phyloP scores from a whole-genome alignment of 768 basidiomycete species.

The Hericium erinaceus region DNA sequence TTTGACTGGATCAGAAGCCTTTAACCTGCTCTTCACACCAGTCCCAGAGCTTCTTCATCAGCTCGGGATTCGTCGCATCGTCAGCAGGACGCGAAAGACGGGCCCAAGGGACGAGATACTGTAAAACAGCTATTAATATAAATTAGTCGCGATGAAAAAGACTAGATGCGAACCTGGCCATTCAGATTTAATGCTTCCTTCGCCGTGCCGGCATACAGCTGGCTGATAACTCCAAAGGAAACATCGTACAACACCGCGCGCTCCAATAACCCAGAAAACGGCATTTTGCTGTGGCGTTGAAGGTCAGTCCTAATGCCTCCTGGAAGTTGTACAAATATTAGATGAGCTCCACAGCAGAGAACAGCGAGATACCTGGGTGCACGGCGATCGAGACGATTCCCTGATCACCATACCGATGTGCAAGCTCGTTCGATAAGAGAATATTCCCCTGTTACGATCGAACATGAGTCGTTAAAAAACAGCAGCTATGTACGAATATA shows the following conservation, averaged over 20 bases:
- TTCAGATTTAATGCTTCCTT: conserved; percentile 17
- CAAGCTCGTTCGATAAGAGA: conserved; percentile 34
- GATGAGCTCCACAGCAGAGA: too few relatives aligned
- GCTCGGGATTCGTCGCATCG: conserved; percentile 3
- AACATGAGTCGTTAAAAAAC: too few relatives aligned
- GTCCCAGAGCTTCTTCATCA: conserved; percentile 12
- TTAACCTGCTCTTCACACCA: conserved; percentile 17
- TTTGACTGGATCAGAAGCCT: background rate
- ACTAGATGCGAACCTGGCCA: conserved; percentile 20
- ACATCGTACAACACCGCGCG: background rate
- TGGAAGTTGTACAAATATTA: too few relatives aligned
- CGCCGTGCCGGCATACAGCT: conserved; percentile 22
- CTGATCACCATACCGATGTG: conserved; percentile 32
- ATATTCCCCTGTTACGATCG: conserved; percentile 30
- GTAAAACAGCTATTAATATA: background rate
- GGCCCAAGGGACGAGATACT: conserved; percentile 1
- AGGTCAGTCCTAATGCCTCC: conserved; percentile 20
- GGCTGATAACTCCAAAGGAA: conserved; percentile 21
- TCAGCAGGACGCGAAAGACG: background rate
- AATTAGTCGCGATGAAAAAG: background rate
- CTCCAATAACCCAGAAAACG: too few relatives aligned
- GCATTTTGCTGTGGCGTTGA: background rate
- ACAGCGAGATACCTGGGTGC: conserved; percentile 21
- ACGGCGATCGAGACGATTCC: conserved; percentile 36
- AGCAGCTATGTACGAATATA: background rate